These are phyloP conservation scores for Fusarium avenaceum DNA, from an alignment of 2,329 filamentous ascomycete species.

Conservation along the genomic window DNA sequence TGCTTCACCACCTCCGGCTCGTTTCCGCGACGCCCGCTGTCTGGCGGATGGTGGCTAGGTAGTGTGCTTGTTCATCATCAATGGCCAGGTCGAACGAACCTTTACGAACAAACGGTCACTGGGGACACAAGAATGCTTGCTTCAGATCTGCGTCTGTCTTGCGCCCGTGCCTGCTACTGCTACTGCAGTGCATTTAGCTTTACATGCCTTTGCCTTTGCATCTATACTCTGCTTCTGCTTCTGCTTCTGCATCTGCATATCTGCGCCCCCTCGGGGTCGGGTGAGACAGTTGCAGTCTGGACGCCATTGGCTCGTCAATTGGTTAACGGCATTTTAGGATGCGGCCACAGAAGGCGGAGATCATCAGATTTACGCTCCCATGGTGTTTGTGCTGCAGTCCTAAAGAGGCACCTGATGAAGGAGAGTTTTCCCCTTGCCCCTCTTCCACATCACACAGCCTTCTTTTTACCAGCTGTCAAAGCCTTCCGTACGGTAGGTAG, in stretches of 20 bases:
- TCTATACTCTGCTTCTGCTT: background rate
- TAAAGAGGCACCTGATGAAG: conserved; percentile 33
- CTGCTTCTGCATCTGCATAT: conserved; percentile 8
- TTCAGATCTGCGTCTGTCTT: conserved; percentile 15
- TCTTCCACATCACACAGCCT: background rate
- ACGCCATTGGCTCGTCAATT: conserved; percentile 34
- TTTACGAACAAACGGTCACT: conserved; percentile 8
- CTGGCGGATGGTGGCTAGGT: conserved; percentile 16
- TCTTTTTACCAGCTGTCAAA: conserved; percentile 9
- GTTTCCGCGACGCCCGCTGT: conserved; percentile 47
- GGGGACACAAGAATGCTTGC: conserved; percentile 23
- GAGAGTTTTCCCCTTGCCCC: conserved; percentile 22
- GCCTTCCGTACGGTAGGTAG: background rate
- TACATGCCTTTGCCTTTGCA: background rate
- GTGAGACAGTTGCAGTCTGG: conserved; percentile 35
- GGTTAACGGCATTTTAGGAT: conserved; percentile 24
- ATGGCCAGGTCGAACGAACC: conserved; percentile 9
- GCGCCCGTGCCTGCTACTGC: conserved; percentile 5
- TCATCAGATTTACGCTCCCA: conserved; percentile 42
- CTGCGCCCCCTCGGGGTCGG: conserved; percentile 16
- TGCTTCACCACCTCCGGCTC: conserved; percentile 34
- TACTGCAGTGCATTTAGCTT: no score
- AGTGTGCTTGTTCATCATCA: background rate
- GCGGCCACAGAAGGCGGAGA: conserved; percentile 40
- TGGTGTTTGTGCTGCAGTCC: conserved; percentile 37